These are phyloP conservation scores for Blastobotrys ciferrii DNA, from an alignment of 1,139 yeast genomes.

Conservation along the genomic window DNA sequence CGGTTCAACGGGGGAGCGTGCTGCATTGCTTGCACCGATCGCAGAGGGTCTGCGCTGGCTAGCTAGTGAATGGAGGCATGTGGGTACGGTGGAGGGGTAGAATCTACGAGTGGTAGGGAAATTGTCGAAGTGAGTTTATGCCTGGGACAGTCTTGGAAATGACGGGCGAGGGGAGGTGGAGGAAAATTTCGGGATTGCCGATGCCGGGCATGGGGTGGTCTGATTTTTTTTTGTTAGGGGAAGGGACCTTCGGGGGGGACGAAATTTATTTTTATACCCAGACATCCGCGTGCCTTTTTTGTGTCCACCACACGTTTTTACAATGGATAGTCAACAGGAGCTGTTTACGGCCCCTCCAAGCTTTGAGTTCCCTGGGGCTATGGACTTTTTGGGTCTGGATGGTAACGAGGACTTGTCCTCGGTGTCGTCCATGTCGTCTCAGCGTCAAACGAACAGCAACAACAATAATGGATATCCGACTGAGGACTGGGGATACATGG, in stretches of 20 bases:
- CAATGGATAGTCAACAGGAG: slow-evolving; percentile 1
- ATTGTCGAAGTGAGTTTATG: too few relatives aligned
- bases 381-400: slow-evolving; percentile 5
- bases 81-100: too few relatives aligned
- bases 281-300: neutral
- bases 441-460: neutral
- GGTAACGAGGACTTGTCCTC: slow-evolving; percentile 1
- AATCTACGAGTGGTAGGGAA: too few relatives aligned
- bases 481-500: neutral
- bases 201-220: too few relatives aligned
- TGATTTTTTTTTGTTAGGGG: too few relatives aligned
- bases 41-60: too few relatives aligned
- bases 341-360: neutral
- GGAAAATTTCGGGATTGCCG: neutral
- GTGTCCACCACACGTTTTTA: too few relatives aligned
- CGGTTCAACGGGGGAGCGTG: too few relatives aligned
- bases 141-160: too few relatives aligned
- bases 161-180: neutral
- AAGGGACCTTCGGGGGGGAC: neutral
- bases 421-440: slow-evolving; percentile 1
- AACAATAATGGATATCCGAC: neutral
- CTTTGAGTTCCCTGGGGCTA: neutral
- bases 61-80: too few relatives aligned
- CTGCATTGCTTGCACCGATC: too few relatives aligned
- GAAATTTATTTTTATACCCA: neutral